Evolutionary conservation across 2,329 filamentous ascomycete species (phyloP).

Genomic region (Amphichorda felina): DNA sequence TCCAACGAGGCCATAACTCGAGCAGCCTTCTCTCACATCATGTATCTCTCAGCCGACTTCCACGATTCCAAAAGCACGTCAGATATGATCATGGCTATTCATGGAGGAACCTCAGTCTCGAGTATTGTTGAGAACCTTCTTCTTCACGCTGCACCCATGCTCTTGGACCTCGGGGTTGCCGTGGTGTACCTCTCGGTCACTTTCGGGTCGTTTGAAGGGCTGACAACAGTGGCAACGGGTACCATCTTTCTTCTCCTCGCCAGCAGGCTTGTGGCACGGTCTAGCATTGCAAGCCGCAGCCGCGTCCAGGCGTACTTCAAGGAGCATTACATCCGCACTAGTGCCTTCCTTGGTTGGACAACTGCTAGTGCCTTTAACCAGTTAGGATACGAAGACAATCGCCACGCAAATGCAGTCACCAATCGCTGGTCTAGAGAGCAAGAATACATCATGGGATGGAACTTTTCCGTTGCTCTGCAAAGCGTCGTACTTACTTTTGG

Average conservation of each 20-base stretch:
- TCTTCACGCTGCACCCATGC: conserved; percentile 45
- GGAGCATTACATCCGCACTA: conserved; percentile 42
- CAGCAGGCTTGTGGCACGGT: conserved; percentile 35
- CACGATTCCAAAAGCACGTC: conserved; percentile 49
- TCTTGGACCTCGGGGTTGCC: conserved; percentile 47
- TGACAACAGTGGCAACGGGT: conserved; percentile 48
- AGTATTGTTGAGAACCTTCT: conserved; percentile 45
- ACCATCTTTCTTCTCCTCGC: conserved; percentile 44
- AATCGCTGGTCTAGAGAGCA: conserved; percentile 24
- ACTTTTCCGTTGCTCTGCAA: conserved; percentile 41
- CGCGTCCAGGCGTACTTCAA: conserved; percentile 41
- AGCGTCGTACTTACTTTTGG: conserved; percentile 57
- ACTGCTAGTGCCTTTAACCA: conserved; percentile 50
- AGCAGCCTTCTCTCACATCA: conserved; percentile 46
- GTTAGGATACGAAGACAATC: conserved; percentile 40
- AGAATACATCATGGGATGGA: conserved; percentile 28
- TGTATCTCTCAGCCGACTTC: conserved; percentile 49
- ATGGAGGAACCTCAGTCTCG: conserved; percentile 39
- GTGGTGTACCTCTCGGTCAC: conserved; percentile 46
- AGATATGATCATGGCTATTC: conserved; percentile 45
- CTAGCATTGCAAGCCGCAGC: conserved; percentile 35
- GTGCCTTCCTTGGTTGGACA: conserved; percentile 46
- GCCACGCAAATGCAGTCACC: conserved; percentile 38
- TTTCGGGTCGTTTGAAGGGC: conserved; percentile 49
- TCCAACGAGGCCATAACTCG: conserved; percentile 39